Percentiles rank a stretch among this genome's conserved stretches.
These are phyloP conservation scores for Tephrocybe rancida DNA, from an alignment of 768 basidiomycete genomes.

Conservation along the genomic window DNA sequence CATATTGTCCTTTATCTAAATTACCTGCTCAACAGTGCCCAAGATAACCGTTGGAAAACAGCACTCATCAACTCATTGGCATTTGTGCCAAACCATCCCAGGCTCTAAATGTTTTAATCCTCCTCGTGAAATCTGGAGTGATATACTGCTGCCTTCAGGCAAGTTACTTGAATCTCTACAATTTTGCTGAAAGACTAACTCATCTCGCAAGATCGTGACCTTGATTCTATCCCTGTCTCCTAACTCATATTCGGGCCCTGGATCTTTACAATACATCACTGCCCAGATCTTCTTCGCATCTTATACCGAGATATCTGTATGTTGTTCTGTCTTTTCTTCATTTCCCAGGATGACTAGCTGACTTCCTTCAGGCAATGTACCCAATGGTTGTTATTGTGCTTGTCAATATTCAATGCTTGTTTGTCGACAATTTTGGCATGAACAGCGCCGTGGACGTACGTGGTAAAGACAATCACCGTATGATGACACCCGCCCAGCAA, in stretches of 20 bases:
- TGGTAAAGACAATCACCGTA: neutral
- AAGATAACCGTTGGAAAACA: too few relatives aligned
- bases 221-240: neutral
- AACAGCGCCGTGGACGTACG: neutral
- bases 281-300: neutral
- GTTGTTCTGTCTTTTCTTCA: neutral
- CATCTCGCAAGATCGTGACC: slow-evolving; percentile 8
- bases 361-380: neutral
- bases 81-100: neutral
- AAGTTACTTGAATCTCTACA: neutral
- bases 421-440: neutral
- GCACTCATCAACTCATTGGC: too few relatives aligned
- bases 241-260: neutral
- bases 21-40: too few relatives aligned
- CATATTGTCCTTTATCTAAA: too few relatives aligned
- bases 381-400: neutral
- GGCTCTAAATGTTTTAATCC: slow-evolving; percentile 10
- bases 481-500: slow-evolving; percentile 2
- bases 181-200: too few relatives aligned
- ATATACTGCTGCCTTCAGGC: slow-evolving; percentile 20
- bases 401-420: slow-evolving; percentile 2
- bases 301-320: slow-evolving; percentile 1
- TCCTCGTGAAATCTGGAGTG: slow-evolving; percentile 19
- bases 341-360: neutral
- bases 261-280: neutral